phyloP scores from a whole-genome alignment of 2,329 filamentous ascomycete genomes.

The Aspergillus puulaauensis region DNA sequence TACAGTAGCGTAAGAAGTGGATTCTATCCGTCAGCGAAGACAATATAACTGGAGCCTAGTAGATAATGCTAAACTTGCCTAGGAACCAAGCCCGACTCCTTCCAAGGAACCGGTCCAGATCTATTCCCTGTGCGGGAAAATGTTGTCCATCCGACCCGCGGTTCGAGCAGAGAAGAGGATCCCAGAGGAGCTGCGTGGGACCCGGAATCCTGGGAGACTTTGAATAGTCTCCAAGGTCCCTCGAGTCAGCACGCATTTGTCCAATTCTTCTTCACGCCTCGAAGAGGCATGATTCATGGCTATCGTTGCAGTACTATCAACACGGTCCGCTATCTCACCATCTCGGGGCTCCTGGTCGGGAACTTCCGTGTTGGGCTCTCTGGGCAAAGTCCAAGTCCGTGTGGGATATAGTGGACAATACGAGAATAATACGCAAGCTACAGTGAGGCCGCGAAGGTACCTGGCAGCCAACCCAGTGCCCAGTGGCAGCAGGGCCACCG shows the following conservation, averaged over 20 bases:
- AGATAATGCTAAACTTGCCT: background rate
- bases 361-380: background rate
- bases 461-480: background rate
- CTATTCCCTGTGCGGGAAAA: slow-evolving; percentile 16
- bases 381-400: background rate
- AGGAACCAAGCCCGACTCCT: background rate
- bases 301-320: background rate
- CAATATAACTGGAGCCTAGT: background rate
- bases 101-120: background rate
- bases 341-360: background rate
- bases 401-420: background rate
- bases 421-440: background rate
- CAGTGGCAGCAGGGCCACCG: background rate
- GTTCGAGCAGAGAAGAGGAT: slow-evolving; percentile 1
- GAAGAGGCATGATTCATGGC: background rate
- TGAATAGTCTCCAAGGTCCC: slow-evolving; percentile 13
- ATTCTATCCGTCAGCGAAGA: background rate
- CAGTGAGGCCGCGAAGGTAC: background rate
- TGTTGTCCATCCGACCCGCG: slow-evolving; percentile 13
- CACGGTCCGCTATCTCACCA: background rate
- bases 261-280: background rate
- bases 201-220: slow-evolving; percentile 12
- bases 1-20: slow-evolving; percentile 5
- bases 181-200: slow-evolving; percentile 8
- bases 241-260: background rate